Conservation (phyloP, 1,139 yeast genomes). For the Saccharomyces pastorianus region DNA sequence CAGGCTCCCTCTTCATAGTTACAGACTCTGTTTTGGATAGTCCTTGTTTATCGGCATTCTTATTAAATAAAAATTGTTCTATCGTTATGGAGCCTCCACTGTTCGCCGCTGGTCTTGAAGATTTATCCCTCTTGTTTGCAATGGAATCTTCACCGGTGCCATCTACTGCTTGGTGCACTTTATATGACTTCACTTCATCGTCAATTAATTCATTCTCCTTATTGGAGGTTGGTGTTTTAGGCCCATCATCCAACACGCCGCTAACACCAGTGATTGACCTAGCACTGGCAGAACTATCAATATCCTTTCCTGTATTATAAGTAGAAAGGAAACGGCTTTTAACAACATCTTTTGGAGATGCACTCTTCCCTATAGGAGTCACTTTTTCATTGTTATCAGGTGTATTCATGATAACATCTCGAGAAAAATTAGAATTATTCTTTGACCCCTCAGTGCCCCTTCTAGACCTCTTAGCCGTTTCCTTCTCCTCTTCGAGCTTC, state of each 20-base stretch:
- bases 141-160: neutral
- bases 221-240: neutral
- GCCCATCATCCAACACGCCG: slow-evolving; percentile 7
- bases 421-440: slow-evolving; percentile 3
- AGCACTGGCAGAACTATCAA: slow-evolving; percentile 10
- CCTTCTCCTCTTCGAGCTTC: slow-evolving; percentile 13
- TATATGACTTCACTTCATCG: neutral
- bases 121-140: neutral
- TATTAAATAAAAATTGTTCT: neutral
- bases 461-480: slow-evolving; percentile 9
- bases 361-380: slow-evolving; percentile 1
- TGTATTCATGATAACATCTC: slow-evolving; percentile 1
- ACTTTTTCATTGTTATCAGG: slow-evolving; percentile 1
- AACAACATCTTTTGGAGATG: slow-evolving; percentile 1
- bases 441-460: slow-evolving; percentile 7
- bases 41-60: neutral
- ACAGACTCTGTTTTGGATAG: neutral
- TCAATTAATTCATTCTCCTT: neutral
- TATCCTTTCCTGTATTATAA: slow-evolving; percentile 1
- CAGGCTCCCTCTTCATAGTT: neutral
- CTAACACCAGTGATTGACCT: slow-evolving; percentile 12
- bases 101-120: neutral
- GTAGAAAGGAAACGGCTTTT: neutral
- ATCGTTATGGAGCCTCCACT: neutral
- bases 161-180: neutral